Evolutionary conservation across 768 basidiomycete species (phyloP), one percentile per base, ranked within the genome.

Genomic region (Mycena metata): DNA sequence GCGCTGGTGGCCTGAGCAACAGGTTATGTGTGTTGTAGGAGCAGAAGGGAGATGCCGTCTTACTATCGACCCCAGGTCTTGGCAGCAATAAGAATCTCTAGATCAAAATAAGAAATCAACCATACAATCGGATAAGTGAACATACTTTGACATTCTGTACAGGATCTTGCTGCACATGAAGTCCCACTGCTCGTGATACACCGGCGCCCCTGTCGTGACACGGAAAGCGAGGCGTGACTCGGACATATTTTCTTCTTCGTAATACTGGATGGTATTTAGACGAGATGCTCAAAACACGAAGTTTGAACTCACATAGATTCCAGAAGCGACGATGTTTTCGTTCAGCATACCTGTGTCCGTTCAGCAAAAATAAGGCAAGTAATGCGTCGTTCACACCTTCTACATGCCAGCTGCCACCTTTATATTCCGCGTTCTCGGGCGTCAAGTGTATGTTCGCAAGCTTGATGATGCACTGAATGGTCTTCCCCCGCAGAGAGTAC

Each of bases 201-300:
- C 33, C 9, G 70, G 70, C 15, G 69, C 63, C n/a, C 58, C 55
- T 0, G 69, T 75, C 16, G 70, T 62, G 23, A 70, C 67, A 19
- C 82, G 79, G 74, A 83, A 83, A 4, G 73, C 74, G 17, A 83
- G 77, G 2, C 66, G 60, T 41, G 72, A 74, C 17, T 76, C 71
- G n/a, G 78, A 72, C 56, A 81, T 77, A 69, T 82, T 82, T 26
- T 72, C 72, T 36, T 65, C 72, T 23, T 76, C 71, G 62, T 76
- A 80, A 46, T 76, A 78, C 74, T 76, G 42, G 2, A 2, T 19
- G 24, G 9, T 41, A 15, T 16, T 15, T 30, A 6, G 30, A 30
- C 6, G 3, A 30, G 30, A 30, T 3, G 30, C 30, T 30, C 6
- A 30, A 30, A 30, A 30, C 30, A 30, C 30, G 30, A 6, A 30